Conservation (phyloP, 2,329 filamentous ascomycete species). For the Davidsoniella virescens region DNA sequence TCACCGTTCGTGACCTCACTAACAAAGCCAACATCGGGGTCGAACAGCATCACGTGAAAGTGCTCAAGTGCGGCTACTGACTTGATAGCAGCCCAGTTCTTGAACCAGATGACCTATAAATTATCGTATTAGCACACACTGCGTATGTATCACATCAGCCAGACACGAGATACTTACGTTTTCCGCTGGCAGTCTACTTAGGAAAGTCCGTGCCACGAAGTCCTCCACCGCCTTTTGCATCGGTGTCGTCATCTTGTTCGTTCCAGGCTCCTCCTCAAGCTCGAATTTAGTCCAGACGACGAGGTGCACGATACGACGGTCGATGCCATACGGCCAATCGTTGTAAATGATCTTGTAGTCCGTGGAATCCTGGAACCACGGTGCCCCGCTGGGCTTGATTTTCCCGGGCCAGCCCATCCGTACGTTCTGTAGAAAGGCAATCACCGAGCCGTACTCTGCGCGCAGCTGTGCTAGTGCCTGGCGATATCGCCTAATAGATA, state of each 20-base stretch:
- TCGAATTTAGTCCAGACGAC: slow-evolving; percentile 89
- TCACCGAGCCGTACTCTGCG: slow-evolving; percentile 55
- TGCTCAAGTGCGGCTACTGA: slow-evolving; percentile 79
- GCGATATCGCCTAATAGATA: slow-evolving; percentile 62
- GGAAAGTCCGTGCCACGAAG: slow-evolving; percentile 55
- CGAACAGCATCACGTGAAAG: slow-evolving; percentile 82
- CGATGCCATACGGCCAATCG: slow-evolving; percentile 88
- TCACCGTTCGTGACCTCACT: slow-evolving; percentile 57
- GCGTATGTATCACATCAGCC: too few relatives aligned
- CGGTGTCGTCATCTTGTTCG: slow-evolving; percentile 49
- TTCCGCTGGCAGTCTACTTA: slow-evolving; percentile 31
- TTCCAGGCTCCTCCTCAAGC: slow-evolving; percentile 48
- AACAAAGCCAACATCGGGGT: slow-evolving; percentile 56
- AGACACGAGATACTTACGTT: slow-evolving; percentile 28
- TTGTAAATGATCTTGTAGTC: slow-evolving; percentile 69
- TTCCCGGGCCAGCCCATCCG: slow-evolving; percentile 47
- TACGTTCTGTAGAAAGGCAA: slow-evolving; percentile 57
- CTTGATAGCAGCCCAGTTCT: slow-evolving; percentile 72
- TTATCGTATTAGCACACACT: background rate
- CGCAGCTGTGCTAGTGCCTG: slow-evolving; percentile 49
- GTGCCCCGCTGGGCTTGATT: background rate
- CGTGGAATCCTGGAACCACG: slow-evolving; percentile 18
- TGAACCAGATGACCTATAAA: slow-evolving; percentile 29
- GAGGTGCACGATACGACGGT: slow-evolving; percentile 61
- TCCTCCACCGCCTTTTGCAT: slow-evolving; percentile 49